A percentile compares a stretch with the other conserved stretches of the same genome.
These are phyloP conservation scores for Acrocalymma vagum DNA, from an alignment of 2,329 filamentous ascomycete species.

Conservation along the genomic window DNA sequence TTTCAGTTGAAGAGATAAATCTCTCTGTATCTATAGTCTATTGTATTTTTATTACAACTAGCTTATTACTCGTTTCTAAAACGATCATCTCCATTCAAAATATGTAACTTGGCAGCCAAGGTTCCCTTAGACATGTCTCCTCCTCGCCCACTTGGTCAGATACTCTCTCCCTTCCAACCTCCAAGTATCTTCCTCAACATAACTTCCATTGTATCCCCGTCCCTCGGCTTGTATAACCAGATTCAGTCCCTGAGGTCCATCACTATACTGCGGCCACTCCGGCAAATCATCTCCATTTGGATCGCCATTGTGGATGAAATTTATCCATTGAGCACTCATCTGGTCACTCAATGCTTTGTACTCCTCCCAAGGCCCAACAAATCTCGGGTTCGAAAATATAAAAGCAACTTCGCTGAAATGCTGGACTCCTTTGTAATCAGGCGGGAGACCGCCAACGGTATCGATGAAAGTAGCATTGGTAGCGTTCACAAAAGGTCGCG, in stretches of 20 bases:
- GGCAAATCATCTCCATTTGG: constrained; percentile 46
- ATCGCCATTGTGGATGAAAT: constrained; percentile 51
- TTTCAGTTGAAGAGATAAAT: too few species aligned
- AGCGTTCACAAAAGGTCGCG: constrained; percentile 37
- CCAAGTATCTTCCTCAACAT: constrained; percentile 53
- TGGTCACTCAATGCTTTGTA: constrained; percentile 52
- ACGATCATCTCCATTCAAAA: too few species aligned
- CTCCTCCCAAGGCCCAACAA: constrained; percentile 46
- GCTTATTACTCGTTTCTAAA: too few species aligned
- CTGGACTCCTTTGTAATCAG: constrained; percentile 56
- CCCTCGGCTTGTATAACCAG: constrained; percentile 56
- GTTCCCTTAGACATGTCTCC: constrained; percentile 44
- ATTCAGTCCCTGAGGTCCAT: constrained; percentile 47
- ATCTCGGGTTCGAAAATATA: constrained; percentile 54
- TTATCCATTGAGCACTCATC: constrained; percentile 57
- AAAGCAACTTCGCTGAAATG: constrained; percentile 64
- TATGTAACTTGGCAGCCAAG: too few species aligned
- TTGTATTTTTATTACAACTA: too few species aligned
- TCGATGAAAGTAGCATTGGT: constrained; percentile 46
- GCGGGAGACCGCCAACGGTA: constrained; percentile 53
- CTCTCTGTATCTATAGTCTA: too few species aligned
- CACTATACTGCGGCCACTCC: constrained; percentile 53
- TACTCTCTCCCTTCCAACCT: constrained; percentile 53
- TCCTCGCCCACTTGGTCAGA: constrained; percentile 44
- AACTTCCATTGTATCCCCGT: constrained; percentile 51